Evolutionary conservation across 2,329 filamentous ascomycete genomes (phyloP), one percentile per base, ranked within the genome.

Genomic region (Pseudogymnoascus sp.): DNA sequence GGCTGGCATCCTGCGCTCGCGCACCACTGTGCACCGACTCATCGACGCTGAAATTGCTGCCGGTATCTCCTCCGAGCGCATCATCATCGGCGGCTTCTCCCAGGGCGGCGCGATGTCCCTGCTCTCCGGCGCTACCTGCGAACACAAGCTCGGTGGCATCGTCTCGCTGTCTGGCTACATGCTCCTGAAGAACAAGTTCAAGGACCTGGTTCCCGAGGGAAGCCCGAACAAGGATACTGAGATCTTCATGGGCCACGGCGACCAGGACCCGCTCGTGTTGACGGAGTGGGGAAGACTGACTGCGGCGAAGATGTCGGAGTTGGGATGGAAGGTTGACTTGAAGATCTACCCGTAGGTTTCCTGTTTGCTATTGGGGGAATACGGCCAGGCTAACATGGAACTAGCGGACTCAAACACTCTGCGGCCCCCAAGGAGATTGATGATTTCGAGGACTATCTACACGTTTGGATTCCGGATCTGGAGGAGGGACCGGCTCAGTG

Each of bases 211-310:
- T 14, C 79, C 82, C 1, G 77, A 79, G 67, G 78, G 81, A 25
- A 82, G 77, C 67, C 78, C 82, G 62, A 92, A 91, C 74, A 84
- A 87, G 74, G 80, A 88, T 41, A 96, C 91, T 1, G 89, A 90
- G 1, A 86, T 97, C 66, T 90, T 94, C 75, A 89, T 97, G 86
- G 91, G 84, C 11, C 94, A 97, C 69, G 94, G 94, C n/a, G 83
- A 87, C 65, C 77, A 76, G 0, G 93, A 99, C 74, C 81, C 81
- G 12, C 78, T 96, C 2, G 89, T 97, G 7, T 82, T 80, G 67
- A 82, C 86, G 45, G 77, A 82, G 62, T 88, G 89, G 75, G 93
- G 90, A 12, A 76, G 84, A 72, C 73, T 80, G 75, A 91, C 89
- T 23, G 84, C 82, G 2, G 81, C 90, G 41, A 73, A 81, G 63